phyloP scores from a whole-genome alignment of 1,284 basidiomycete genomes.

The Hymenochaete sp. region DNA sequence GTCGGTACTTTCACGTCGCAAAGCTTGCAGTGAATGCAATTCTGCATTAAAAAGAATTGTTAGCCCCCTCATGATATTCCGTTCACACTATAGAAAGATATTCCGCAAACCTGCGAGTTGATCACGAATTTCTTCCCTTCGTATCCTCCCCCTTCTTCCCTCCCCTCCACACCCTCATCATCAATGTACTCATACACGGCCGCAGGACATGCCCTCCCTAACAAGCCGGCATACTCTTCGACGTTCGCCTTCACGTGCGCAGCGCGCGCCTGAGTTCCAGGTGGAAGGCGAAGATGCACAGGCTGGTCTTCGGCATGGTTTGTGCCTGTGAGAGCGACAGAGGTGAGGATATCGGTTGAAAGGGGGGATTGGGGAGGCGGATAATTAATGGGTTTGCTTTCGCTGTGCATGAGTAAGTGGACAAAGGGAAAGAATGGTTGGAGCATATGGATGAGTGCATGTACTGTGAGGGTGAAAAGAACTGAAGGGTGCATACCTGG shows the following conservation, averaged over 20 bases:
- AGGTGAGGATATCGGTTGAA: slow-evolving; percentile 91
- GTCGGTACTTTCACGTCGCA: slow-evolving; percentile 92
- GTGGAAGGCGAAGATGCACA: slow-evolving; percentile 74
- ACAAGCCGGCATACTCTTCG: slow-evolving; percentile 75
- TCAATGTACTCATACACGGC: slow-evolving; percentile 96
- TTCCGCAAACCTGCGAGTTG: slow-evolving; percentile 73
- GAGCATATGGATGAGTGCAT: background rate
- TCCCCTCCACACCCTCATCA: slow-evolving; percentile 44
- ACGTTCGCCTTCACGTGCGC: slow-evolving; percentile 77
- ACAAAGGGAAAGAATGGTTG: background rate
- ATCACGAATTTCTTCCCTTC: slow-evolving; percentile 88
- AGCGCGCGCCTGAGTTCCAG: slow-evolving; percentile 38
- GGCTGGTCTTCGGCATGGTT: slow-evolving; percentile 97
- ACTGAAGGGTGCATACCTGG: slow-evolving; percentile 30
- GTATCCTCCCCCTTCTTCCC: slow-evolving; percentile 49
- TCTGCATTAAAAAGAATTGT: slow-evolving; percentile 32
- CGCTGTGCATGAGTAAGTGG: slow-evolving; percentile 24
- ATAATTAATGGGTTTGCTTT: slow-evolving; percentile 81
- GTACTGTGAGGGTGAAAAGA: background rate
- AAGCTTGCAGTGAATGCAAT: slow-evolving; percentile 89
- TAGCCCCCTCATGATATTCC: slow-evolving; percentile 6
- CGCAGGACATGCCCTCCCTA: slow-evolving; percentile 89
- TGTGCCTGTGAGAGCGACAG: slow-evolving; percentile 86
- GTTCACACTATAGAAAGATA: slow-evolving; percentile 1
- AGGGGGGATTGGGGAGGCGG: slow-evolving; percentile 86